Conservation (phyloP, 306 rosid species). For the Alnus rubra region DNA sequence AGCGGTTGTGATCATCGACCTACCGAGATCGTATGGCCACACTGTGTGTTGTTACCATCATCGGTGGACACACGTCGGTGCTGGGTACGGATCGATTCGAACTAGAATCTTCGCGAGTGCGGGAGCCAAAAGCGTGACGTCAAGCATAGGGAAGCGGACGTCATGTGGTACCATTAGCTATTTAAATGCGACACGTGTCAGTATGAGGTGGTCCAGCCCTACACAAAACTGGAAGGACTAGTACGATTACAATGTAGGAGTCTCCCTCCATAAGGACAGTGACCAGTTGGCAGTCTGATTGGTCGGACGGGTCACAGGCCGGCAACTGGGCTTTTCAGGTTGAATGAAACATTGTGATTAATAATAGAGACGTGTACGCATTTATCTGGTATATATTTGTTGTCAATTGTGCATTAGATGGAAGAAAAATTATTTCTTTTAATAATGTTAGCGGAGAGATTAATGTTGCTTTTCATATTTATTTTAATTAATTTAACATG, state of each 20-base stretch:
- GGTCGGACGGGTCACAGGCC: neutral
- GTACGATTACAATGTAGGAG: neutral
- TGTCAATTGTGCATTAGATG: no score
- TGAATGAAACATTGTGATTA: no score
- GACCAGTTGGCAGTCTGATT: neutral
- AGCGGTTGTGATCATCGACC: slow-evolving; percentile 6
- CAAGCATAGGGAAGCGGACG: neutral
- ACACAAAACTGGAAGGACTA: slow-evolving; percentile 18
- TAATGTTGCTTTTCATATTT: no score
- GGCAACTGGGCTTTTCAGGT: neutral
- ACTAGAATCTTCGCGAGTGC: slow-evolving; percentile 28
- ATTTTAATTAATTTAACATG: no score
- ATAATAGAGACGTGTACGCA: no score
- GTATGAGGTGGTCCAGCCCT: slow-evolving; percentile 30
- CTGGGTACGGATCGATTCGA: slow-evolving; percentile 1
- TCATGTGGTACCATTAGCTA: slow-evolving; percentile 2
- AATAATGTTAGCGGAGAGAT: no score
- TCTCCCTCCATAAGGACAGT: neutral
- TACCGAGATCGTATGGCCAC: slow-evolving; percentile 9
- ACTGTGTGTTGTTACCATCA: neutral
- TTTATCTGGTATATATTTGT: no score
- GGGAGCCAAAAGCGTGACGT: slow-evolving; percentile 7
- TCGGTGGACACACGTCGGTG: slow-evolving; percentile 23
- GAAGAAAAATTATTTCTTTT: no score
- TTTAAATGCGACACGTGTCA: slow-evolving; percentile 41